A percentile compares a stretch with the other conserved stretches of the same genome.
Evolutionary conservation across 768 basidiomycete species (phyloP).

Genomic region (Boletus speciosus): DNA sequence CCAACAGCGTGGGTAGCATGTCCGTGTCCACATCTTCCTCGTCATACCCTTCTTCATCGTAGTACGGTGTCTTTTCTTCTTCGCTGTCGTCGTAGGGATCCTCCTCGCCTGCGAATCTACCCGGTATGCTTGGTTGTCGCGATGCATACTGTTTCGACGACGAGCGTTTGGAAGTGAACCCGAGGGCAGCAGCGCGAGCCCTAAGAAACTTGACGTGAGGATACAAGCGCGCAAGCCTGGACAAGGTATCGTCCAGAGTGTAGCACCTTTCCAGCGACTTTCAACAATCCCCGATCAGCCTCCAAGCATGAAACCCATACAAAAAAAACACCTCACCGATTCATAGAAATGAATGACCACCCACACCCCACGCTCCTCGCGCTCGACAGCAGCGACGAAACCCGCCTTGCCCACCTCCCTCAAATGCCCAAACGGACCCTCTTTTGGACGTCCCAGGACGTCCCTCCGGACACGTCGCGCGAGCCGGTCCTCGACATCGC

Average conservation of each 20-base stretch:
- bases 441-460: constrained; percentile 45
- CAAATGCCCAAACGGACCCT: constrained; percentile 71
- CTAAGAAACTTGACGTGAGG: constrained; percentile 80
- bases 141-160: constrained; percentile 16
- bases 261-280: constrained; percentile 79
- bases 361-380: constrained; percentile 66
- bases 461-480: constrained; percentile 31
- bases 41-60: constrained; percentile 42
- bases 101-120: constrained; percentile 35
- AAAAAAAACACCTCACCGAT: constrained; percentile 46
- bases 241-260: constrained; percentile 61
- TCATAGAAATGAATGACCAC: constrained; percentile 87
- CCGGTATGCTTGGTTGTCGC: constrained; percentile 18
- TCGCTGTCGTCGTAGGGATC: constrained; percentile 44
- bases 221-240: constrained; percentile 64
- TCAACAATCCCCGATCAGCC: constrained; percentile 3
- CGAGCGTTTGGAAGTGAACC: constrained; percentile 51
- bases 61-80: constrained; percentile 28
- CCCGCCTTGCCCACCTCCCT: constrained; percentile 75
- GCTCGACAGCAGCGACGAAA: constrained; percentile 72
- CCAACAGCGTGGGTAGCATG: constrained; percentile 74
- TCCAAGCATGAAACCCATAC: neutral
- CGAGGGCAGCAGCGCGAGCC: constrained; percentile 69
- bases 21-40: constrained; percentile 73
- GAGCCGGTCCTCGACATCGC: constrained; percentile 17